These are phyloP conservation scores for Malassezia cuniculi DNA, from an alignment of 1,284 basidiomycete species.

Conservation along the genomic window DNA sequence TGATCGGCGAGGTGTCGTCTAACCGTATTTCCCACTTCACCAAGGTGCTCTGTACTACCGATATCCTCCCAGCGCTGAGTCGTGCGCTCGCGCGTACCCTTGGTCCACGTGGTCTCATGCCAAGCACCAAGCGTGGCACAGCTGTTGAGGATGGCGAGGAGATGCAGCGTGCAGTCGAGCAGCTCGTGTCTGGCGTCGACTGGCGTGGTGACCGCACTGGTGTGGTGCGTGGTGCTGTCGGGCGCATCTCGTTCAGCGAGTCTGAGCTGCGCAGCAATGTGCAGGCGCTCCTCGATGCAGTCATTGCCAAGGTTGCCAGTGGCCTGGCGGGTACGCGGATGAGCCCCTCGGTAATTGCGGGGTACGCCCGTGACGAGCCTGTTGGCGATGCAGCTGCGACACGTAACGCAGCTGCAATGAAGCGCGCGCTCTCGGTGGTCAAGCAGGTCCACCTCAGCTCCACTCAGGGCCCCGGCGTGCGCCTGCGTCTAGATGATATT, in stretches of 20 bases:
- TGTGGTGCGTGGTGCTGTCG: conserved; percentile 61
- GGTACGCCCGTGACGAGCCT: conserved; percentile 8
- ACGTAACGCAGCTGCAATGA: conserved; percentile 3
- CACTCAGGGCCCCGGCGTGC: conserved; percentile 73
- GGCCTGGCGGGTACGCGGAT: conserved; percentile 10
- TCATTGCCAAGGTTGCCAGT: conserved; percentile 46
- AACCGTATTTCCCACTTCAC: conserved; percentile 48
- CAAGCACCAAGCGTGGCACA: conserved; percentile 79
- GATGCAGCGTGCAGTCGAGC: conserved; percentile 54
- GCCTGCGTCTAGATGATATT: conserved; percentile 44
- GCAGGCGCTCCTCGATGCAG: conserved; percentile 62
- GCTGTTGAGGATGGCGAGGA: conserved; percentile 61
- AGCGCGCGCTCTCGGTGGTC: conserved; percentile 23
- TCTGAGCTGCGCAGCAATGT: conserved; percentile 68
- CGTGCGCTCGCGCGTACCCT: conserved; percentile 67
- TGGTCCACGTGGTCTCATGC: conserved; percentile 90
- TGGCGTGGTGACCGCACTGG: conserved; percentile 86
- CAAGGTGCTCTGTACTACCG: conserved; percentile 68
- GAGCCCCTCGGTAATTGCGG: conserved; percentile 5
- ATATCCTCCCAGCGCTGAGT: conserved; percentile 60
- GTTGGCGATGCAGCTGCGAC: background rate
- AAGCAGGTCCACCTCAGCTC: conserved; percentile 66
- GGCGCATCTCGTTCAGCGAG: conserved; percentile 52
- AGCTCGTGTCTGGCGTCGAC: conserved; percentile 68
- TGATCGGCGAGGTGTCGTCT: conserved; percentile 33